A percentile compares a stretch with the other conserved stretches of the same genome.
These are phyloP conservation scores for Penicillium cosmopolitanum DNA, from an alignment of 495 filamentous ascomycete species.

Conservation along the genomic window DNA sequence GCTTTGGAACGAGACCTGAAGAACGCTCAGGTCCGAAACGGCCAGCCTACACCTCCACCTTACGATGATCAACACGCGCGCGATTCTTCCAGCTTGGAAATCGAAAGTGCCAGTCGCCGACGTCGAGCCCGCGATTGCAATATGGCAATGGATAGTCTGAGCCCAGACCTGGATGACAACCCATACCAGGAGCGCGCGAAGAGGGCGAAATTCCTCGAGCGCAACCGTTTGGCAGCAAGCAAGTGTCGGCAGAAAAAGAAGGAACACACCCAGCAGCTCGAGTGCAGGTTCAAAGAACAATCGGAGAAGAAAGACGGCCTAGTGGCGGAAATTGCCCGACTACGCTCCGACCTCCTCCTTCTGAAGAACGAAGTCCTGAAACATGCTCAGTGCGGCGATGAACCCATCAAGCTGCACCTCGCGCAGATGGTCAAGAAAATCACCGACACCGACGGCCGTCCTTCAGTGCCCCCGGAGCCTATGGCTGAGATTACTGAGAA, in stretches of 20 bases:
- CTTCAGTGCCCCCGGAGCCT: conserved; percentile 1
- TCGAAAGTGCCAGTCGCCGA: conserved; percentile 19
- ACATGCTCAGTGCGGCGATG: conserved; percentile 62
- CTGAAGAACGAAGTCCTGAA: conserved; percentile 62
- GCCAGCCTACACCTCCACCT: conserved; percentile 48
- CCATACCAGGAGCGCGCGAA: conserved; percentile 33
- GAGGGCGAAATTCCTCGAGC: conserved; percentile 66
- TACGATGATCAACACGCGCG: conserved; percentile 30
- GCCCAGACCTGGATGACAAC: conserved; percentile 31
- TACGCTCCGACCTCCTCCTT: conserved; percentile 48
- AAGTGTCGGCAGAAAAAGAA: conserved; percentile 92
- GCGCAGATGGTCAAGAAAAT: conserved; percentile 49
- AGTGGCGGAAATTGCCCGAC: conserved; percentile 55
- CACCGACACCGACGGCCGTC: conserved; percentile 28
- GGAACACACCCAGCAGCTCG: conserved; percentile 65
- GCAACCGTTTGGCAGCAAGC: conserved; percentile 81
- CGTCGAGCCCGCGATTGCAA: conserved; percentile 22
- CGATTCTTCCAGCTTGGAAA: conserved; percentile 12
- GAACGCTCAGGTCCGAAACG: conserved; percentile 45
- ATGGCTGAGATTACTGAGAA: conserved; percentile 12
- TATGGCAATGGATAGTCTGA: conserved; percentile 26
- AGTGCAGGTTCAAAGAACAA: conserved; percentile 45
- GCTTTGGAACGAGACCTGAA: conserved; percentile 37
- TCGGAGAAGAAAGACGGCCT: conserved; percentile 68
- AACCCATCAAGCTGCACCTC: conserved; percentile 54